Percentiles rank a stretch among this genome's conserved stretches.
Conservation (phyloP, 768 basidiomycete species). For the Collybia sp. region DNA sequence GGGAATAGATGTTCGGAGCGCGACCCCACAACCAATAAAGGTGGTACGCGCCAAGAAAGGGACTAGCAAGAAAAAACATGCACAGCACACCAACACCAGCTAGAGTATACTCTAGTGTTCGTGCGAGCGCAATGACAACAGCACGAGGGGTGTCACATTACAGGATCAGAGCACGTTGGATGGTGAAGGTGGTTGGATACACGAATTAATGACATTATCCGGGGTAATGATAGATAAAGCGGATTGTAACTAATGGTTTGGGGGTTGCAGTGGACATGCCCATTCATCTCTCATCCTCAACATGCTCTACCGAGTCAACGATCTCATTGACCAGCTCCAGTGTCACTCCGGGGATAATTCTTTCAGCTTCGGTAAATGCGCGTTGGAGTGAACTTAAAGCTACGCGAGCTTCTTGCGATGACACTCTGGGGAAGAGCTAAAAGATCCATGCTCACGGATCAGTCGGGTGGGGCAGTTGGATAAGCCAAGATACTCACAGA, state of each 20-base stretch:
- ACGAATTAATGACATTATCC: not conserved
- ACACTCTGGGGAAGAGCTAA: constrained; percentile 88
- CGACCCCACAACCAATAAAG: constrained; percentile 67
- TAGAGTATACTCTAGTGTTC: not conserved
- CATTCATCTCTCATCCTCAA: constrained; percentile 66
- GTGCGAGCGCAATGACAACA: not conserved
- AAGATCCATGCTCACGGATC: not conserved
- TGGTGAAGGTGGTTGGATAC: not conserved
- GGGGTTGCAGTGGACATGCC: no score
- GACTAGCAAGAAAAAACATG: constrained; percentile 60
- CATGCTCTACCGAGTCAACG: constrained; percentile 88
- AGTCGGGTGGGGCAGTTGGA: not conserved
- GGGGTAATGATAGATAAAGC: not conserved
- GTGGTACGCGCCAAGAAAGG: constrained; percentile 64
- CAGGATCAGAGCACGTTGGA: not conserved
- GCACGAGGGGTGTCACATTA: constrained; percentile 1
- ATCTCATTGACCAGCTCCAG: constrained; percentile 92
- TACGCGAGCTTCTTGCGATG: constrained; percentile 86
- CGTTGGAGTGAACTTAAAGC: constrained; percentile 83
- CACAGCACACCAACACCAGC: not conserved
- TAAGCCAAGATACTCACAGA: constrained; percentile 55
- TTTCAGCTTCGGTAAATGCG: constrained; percentile 93
- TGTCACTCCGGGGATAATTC: constrained; percentile 92
- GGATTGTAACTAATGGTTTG: not conserved
- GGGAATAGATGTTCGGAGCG: constrained; percentile 35